These are phyloP conservation scores for Leccinum broughii DNA, from an alignment of 768 basidiomycete genomes.

Conservation along the genomic window DNA sequence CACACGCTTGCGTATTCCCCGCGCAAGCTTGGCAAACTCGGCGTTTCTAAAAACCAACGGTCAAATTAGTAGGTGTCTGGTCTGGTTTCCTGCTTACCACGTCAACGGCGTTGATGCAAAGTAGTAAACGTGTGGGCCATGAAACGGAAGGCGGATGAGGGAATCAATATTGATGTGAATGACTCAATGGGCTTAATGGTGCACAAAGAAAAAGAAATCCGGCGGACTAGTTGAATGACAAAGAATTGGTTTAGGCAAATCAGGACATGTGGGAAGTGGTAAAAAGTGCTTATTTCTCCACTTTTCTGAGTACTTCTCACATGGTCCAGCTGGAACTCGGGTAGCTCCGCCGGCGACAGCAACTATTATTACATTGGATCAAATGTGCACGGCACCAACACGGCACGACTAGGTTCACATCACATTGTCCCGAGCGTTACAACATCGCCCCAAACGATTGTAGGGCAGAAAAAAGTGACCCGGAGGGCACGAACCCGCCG, in stretches of 20 bases:
- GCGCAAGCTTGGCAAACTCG: background rate
- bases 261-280: too few species aligned
- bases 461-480: background rate
- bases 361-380: background rate
- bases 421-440: background rate
- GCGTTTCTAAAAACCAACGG: background rate
- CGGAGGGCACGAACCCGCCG: slow-evolving; percentile 3
- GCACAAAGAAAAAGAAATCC: background rate
- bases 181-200: too few species aligned
- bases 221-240: background rate
- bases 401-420: background rate
- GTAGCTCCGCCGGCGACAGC: too few species aligned
- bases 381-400: background rate
- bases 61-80: background rate
- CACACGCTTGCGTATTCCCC: background rate
- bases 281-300: background rate
- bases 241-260: background rate
- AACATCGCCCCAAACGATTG: slow-evolving; percentile 8
- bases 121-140: background rate
- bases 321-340: background rate
- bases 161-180: too few species aligned
- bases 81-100: background rate
- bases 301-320: background rate
- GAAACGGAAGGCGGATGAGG: too few species aligned
- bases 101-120: background rate